These are phyloP conservation scores for Penicillium atrosanguineum DNA, from an alignment of 495 filamentous ascomycete species.

Conservation along the genomic window DNA sequence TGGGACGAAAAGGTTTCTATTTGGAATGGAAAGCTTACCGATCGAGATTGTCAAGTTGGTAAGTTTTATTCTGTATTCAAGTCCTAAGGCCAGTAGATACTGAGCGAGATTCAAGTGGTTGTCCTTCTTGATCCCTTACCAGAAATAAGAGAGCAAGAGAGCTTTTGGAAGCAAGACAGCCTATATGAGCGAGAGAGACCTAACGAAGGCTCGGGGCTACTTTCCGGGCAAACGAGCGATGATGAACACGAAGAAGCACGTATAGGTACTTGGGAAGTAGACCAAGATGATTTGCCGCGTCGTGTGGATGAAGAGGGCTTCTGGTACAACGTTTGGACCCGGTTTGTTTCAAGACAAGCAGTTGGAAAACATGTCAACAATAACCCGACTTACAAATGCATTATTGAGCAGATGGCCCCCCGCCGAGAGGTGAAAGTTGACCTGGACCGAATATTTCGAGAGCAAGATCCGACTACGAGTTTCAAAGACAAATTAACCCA, in stretches of 20 bases:
- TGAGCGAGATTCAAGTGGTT: slow-evolving; percentile 5
- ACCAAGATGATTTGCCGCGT: not conserved
- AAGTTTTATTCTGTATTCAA: not conserved
- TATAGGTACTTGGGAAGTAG: not conserved
- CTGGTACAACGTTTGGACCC: too few species aligned
- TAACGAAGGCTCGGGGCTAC: too few species aligned
- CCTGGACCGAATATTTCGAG: slow-evolving; percentile 9
- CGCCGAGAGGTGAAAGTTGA: slow-evolving; percentile 3
- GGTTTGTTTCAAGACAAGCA: too few species aligned
- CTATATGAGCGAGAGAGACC: too few species aligned
- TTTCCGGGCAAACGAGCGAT: too few species aligned
- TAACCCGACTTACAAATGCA: too few species aligned
- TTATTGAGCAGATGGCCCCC: slow-evolving; percentile 12
- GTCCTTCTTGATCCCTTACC: slow-evolving; percentile 15
- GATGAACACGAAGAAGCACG: not conserved
- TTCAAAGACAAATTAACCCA: not conserved
- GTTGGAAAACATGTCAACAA: too few species aligned
- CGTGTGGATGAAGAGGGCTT: not conserved
- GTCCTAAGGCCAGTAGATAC: not conserved
- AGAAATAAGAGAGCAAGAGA: not conserved
- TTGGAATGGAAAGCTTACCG: slow-evolving; percentile 4
- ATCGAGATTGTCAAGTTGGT: slow-evolving; percentile 8
- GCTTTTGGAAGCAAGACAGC: not conserved
- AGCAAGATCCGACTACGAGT: not conserved
- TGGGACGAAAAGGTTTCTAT: slow-evolving; percentile 13